phyloP scores from a whole-genome alignment of 345 rosid species.

The Heritiera fomes region DNA sequence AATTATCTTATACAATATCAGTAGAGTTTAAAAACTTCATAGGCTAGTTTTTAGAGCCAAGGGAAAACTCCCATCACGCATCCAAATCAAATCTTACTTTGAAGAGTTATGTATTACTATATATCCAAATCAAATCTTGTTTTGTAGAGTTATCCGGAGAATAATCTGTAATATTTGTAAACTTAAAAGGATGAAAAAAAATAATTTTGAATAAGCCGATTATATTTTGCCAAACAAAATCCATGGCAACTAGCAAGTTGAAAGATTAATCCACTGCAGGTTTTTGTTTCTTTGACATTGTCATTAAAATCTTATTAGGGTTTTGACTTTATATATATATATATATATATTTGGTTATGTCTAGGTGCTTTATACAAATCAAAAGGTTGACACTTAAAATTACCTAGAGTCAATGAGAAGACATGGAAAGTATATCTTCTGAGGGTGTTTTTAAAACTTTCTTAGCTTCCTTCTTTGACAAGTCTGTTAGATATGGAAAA shows the following conservation, averaged over 20 bases:
- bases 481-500: constrained; percentile 13
- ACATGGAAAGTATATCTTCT: background rate
- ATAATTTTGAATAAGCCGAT: background rate
- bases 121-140: too few species aligned
- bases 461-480: constrained; percentile 32
- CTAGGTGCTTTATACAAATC: constrained; percentile 13
- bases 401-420: constrained; percentile 7
- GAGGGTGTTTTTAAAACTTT: constrained; percentile 15
- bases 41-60: too few species aligned
- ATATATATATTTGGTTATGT: background rate
- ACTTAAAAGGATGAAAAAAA: too few species aligned
- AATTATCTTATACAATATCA: too few species aligned
- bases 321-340: constrained; percentile 15
- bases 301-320: background rate
- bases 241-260: background rate
- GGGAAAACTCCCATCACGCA: too few species aligned
- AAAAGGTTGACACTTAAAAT: background rate
- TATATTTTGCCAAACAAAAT: background rate
- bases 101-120: too few species aligned
- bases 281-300: background rate
- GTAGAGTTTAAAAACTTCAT: too few species aligned
- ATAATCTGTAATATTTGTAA: too few species aligned
- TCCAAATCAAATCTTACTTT: too few species aligned
- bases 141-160: too few species aligned
- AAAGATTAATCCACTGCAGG: background rate